A percentile compares a stretch with the other conserved stretches of the same genome.
These are phyloP conservation scores for Rhodotorula sp. DNA, from an alignment of 1,284 basidiomycete genomes.

Conservation along the genomic window DNA sequence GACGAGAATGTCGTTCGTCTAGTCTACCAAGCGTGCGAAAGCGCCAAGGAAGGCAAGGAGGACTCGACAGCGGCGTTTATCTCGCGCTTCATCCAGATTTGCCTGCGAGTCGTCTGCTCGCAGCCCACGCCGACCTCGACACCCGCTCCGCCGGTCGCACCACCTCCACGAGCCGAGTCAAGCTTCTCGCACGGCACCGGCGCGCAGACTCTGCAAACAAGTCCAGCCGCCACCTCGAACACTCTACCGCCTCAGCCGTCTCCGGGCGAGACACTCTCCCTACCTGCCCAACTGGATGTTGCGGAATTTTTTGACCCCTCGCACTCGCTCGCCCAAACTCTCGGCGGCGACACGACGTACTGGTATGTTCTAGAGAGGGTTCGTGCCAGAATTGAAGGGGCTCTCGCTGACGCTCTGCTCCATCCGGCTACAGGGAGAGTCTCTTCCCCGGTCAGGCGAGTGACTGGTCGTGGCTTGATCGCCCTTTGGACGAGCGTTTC, in stretches of 20 bases:
- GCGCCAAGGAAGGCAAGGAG: conserved; percentile 7
- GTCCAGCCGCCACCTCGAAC: background rate
- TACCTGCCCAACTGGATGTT: background rate
- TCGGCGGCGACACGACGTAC: conserved; percentile 2
- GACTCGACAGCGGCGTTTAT: conserved; percentile 30
- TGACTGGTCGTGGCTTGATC: conserved; percentile 13
- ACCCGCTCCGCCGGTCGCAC: background rate
- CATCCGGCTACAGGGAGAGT: conserved; percentile 1
- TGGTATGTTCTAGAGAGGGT: background rate
- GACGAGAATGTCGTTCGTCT: background rate
- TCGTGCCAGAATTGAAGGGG: no score
- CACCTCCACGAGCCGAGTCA: background rate
- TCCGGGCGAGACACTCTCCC: background rate
- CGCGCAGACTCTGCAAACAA: background rate
- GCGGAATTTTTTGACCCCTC: background rate
- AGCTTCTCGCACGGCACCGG: background rate
- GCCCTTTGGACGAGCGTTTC: background rate
- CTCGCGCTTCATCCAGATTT: conserved; percentile 29
- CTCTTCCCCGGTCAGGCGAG: conserved; percentile 12
- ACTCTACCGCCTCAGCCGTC: background rate
- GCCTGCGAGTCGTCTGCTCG: conserved; percentile 11
- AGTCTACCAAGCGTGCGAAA: conserved; percentile 30
- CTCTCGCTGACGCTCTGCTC: background rate
- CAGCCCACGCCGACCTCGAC: background rate
- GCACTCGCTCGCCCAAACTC: background rate